A percentile compares a stretch with the other conserved stretches of the same genome.
Evolutionary conservation across 2,329 filamentous ascomycete genomes (phyloP).

Genomic region (Colletotrichum aenigma): DNA sequence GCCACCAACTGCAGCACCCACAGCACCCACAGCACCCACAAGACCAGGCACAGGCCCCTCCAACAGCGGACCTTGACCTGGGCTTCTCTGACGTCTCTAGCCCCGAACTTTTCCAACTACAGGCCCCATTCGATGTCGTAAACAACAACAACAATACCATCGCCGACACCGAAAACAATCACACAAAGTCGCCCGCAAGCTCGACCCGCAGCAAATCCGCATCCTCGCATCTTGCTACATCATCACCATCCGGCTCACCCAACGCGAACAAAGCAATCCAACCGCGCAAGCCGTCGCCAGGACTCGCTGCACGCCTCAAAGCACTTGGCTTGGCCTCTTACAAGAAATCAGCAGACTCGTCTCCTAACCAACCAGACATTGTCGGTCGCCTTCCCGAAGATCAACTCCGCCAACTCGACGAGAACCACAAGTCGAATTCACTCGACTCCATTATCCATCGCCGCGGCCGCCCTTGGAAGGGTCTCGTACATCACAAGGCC

Average conservation of each 20-base stretch:
- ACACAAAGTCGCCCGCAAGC: neutral
- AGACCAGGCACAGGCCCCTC: neutral
- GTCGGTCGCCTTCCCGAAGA: constrained; percentile 74
- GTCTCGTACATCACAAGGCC: constrained; percentile 59
- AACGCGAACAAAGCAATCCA: constrained; percentile 30
- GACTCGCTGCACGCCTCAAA: constrained; percentile 68
- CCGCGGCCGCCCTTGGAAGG: constrained; percentile 75
- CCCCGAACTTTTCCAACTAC: constrained; percentile 41
- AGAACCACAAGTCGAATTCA: constrained; percentile 65
- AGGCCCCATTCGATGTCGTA: constrained; percentile 11
- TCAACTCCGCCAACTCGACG: constrained; percentile 72
- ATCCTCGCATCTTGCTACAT: neutral
- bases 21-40: constrained; percentile 5
- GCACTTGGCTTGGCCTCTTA: constrained; percentile 63
- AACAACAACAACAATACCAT: constrained; percentile 26
- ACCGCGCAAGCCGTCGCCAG: constrained; percentile 65
- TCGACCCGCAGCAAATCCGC: neutral
- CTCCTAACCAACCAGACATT: constrained; percentile 39
- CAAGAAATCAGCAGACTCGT: constrained; percentile 36
- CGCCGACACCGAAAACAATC: constrained; percentile 22
- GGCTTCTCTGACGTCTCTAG: constrained; percentile 46
- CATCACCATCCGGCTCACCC: constrained; percentile 26
- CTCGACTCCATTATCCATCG: constrained; percentile 59
- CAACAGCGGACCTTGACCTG: constrained; percentile 27
- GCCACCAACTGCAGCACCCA: constrained; percentile 5